A percentile compares a stretch with the other conserved stretches of the same genome.
phyloP scores from a whole-genome alignment of 345 rosid genomes.

The Sisymbrium altissimum region DNA sequence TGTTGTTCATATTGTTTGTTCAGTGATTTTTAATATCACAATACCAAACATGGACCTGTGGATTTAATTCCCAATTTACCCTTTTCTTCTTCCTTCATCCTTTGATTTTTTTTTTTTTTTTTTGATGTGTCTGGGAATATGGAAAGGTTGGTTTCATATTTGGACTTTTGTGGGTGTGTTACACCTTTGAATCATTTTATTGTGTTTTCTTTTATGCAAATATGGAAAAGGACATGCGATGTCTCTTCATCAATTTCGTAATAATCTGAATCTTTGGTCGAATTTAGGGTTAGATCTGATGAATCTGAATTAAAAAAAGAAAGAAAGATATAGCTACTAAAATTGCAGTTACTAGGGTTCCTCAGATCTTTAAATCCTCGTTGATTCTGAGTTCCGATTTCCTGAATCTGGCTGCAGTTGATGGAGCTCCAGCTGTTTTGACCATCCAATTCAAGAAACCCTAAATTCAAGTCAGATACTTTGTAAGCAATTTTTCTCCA shows the following conservation, averaged over 20 bases:
- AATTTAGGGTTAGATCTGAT: constrained; percentile 48
- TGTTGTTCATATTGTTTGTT: constrained; percentile 3
- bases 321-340: not conserved
- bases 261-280: constrained; percentile 29
- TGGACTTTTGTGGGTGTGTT: constrained; percentile 39
- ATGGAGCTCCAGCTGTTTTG: constrained; percentile 40
- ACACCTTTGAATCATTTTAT: constrained; percentile 16
- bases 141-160: constrained; percentile 33
- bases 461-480: constrained; percentile 35
- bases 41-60: constrained; percentile 23
- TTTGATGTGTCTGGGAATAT: constrained; percentile 24
- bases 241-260: constrained; percentile 15
- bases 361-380: constrained; percentile 6
- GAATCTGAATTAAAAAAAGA: constrained; percentile 11
- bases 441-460: constrained; percentile 35
- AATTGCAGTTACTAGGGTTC: constrained; percentile 18
- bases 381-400: not conserved
- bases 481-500: constrained; percentile 30
- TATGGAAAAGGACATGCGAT: constrained; percentile 28
- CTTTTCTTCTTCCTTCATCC: constrained; percentile 33
- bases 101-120: constrained; percentile 12
- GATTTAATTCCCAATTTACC: constrained; percentile 41
- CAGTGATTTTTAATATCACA: constrained; percentile 3
- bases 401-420: constrained; percentile 30
- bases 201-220: constrained; percentile 1